Conservation (phyloP, 2,329 filamentous ascomycete genomes). For the Pestalotiopsis sp. region DNA sequence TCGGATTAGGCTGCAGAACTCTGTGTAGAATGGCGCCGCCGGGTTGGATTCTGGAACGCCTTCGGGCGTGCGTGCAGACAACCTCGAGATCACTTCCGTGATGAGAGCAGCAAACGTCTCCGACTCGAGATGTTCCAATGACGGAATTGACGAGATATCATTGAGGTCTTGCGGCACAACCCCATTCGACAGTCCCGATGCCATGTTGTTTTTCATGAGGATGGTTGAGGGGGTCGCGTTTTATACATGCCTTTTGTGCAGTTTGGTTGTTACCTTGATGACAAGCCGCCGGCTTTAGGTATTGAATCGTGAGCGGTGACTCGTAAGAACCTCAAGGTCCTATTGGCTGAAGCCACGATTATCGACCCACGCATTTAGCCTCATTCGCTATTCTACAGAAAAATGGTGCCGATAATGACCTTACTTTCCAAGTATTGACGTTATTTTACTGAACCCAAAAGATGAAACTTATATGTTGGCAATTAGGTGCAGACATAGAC, state of each 20-base stretch:
- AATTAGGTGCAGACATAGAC: no score
- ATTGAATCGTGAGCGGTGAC: no score
- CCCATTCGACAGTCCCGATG: background rate
- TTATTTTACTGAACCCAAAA: no score
- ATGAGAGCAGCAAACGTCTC: background rate
- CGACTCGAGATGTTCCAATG: background rate
- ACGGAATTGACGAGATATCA: background rate
- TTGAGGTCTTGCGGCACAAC: background rate
- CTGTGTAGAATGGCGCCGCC: background rate
- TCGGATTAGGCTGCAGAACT: background rate
- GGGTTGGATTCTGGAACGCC: no score
- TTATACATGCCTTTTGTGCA: background rate
- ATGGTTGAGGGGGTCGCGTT: background rate
- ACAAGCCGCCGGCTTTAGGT: no score
- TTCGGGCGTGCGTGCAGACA: background rate
- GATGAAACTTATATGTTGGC: no score
- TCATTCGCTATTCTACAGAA: no score
- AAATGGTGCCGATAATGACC: no score
- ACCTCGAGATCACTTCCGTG: background rate
- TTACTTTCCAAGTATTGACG: no score
- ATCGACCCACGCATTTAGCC: no score
- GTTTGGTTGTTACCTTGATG: background rate
- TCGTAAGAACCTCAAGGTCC: no score
- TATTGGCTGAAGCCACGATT: no score
- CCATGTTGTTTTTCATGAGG: background rate